These are phyloP conservation scores for Aspergillus sp. DNA, from an alignment of 2,329 filamentous ascomycete genomes.

Conservation along the genomic window DNA sequence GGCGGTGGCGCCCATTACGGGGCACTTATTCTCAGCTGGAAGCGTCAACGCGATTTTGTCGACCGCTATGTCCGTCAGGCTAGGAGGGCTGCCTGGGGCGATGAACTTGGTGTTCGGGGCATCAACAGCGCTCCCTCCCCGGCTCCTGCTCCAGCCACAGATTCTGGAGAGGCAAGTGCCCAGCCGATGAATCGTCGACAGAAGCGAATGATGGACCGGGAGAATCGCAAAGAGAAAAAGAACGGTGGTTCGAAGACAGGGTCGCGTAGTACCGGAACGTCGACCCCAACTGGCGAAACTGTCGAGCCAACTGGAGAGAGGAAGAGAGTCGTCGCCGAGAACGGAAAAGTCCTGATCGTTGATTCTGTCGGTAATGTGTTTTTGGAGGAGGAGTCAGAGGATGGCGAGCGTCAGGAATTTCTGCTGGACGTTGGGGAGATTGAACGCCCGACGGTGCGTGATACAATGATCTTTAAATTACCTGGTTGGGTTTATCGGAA, in stretches of 20 bases:
- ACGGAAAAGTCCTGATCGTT: constrained; percentile 91
- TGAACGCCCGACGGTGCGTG: constrained; percentile 69
- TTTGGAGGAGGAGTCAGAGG: constrained; percentile 86
- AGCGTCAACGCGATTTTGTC: constrained; percentile 86
- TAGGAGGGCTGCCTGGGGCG: constrained; percentile 84
- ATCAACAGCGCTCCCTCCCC: constrained; percentile 49
- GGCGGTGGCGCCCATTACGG: constrained; percentile 88
- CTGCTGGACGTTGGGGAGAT: constrained; percentile 89
- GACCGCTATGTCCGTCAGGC: constrained; percentile 90
- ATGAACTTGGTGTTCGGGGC: constrained; percentile 64
- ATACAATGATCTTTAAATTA: constrained; percentile 79
- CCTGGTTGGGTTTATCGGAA: constrained; percentile 70
- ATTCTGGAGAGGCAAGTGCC: constrained; percentile 48
- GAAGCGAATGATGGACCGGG: constrained; percentile 84
- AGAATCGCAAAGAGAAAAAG: constrained; percentile 65
- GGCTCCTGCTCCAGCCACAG: constrained; percentile 38
- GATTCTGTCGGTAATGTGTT: constrained; percentile 91
- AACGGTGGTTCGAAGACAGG: constrained; percentile 41
- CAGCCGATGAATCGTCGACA: constrained; percentile 77
- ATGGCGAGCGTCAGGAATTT: constrained; percentile 79
- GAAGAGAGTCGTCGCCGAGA: constrained; percentile 88
- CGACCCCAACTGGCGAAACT: constrained; percentile 53
- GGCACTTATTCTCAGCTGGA: constrained; percentile 81
- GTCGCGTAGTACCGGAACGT: constrained; percentile 44
- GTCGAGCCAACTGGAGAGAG: constrained; percentile 70